Percentiles rank a stretch among this genome's conserved stretches.
phyloP scores from a whole-genome alignment of 208 protist species.

The Acanthamoeba healyi region DNA sequence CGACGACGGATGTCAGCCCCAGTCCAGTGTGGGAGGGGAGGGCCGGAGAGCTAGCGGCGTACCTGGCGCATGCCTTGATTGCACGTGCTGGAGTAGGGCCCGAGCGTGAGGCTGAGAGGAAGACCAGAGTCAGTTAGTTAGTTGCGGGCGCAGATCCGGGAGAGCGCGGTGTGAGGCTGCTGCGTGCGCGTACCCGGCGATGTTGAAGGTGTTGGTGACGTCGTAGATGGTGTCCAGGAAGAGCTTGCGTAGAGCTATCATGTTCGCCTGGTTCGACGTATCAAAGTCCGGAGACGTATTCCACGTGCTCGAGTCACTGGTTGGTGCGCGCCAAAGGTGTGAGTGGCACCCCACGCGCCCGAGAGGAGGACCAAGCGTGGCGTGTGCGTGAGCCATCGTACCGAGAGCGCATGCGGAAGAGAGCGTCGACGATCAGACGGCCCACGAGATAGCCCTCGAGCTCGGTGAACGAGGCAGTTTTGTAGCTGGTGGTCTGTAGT shows the following conservation, averaged over 20 bases:
- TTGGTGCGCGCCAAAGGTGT: too few relatives aligned
- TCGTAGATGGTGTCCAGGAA: neutral
- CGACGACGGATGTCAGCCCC: too few relatives aligned
- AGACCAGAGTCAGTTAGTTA: too few relatives aligned
- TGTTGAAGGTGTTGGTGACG: neutral
- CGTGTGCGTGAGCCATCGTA: neutral
- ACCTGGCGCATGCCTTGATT: neutral
- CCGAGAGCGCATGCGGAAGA: neutral
- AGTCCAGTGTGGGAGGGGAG: too few relatives aligned
- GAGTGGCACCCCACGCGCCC: too few relatives aligned
- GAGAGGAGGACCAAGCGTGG: neutral
- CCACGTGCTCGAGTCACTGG: too few relatives aligned
- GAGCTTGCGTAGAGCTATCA: neutral
- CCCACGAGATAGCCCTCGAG: slow-evolving; percentile 48
- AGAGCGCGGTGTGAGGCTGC: too few relatives aligned
- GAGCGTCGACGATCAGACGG: neutral
- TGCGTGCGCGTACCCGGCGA: neutral
- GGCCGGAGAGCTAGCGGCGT: neutral
- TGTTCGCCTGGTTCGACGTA: too few relatives aligned
- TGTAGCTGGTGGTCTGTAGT: too few relatives aligned
- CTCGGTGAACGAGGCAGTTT: neutral
- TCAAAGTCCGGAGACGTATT: too few relatives aligned
- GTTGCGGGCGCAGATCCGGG: too few relatives aligned
- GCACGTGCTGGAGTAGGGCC: neutral
- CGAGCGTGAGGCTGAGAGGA: neutral